phyloP scores from a whole-genome alignment of 2,329 filamentous ascomycete species.

The Fonsecaea multimorphosa region DNA sequence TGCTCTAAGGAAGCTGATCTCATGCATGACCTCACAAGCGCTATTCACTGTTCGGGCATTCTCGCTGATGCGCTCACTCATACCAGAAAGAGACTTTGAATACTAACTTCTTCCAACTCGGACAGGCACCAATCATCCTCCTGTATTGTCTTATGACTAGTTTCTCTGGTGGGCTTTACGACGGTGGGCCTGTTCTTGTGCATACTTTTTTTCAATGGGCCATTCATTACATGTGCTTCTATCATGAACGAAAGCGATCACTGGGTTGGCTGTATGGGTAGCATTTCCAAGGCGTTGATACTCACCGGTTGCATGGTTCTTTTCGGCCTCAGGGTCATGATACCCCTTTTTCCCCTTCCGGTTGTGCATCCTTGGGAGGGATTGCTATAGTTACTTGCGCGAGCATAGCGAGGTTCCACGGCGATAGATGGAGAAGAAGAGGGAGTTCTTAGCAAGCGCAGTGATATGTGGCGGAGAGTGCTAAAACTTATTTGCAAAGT shows the following conservation, averaged over 20 bases:
- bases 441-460: background rate
- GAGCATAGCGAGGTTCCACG: background rate
- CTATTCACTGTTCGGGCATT: background rate
- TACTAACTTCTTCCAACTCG: constrained; percentile 33
- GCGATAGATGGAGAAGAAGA: constrained; percentile 6
- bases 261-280: constrained; percentile 54
- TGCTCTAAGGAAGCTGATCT: background rate
- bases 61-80: background rate
- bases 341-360: constrained; percentile 27
- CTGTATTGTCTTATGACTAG: constrained; percentile 53
- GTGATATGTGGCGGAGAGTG: background rate
- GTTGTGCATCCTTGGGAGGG: background rate
- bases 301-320: constrained; percentile 60
- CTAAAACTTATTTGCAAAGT: background rate
- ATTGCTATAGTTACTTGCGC: background rate
- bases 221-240: constrained; percentile 15
- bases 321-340: constrained; percentile 41
- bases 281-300: constrained; percentile 64
- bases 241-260: constrained; percentile 25
- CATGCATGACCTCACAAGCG: constrained; percentile 1
- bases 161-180: constrained; percentile 16
- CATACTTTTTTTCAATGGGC: constrained; percentile 24
- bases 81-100: constrained; percentile 19
- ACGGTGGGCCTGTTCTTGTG: constrained; percentile 24
- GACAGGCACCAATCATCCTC: constrained; percentile 43